Conservation (phyloP, 768 basidiomycete genomes). For the Xerocomus brunneocitrinus region DNA sequence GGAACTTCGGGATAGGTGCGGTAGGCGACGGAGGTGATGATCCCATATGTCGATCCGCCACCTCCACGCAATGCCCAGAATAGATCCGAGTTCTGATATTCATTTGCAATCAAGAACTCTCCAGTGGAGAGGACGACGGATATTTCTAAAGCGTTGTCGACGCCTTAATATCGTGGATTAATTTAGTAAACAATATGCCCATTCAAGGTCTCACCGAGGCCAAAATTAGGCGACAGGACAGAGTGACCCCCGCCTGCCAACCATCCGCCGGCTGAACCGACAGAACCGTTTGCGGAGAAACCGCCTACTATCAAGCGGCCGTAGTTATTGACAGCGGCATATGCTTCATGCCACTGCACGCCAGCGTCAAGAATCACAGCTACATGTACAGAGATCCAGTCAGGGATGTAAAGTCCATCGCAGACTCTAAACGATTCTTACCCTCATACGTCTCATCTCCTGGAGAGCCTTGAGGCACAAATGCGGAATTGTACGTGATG, state of each 20-base stretch:
- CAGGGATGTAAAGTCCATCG: not conserved
- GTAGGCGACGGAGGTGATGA: conserved; percentile 47
- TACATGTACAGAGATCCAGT: conserved; percentile 17
- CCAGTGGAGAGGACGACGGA: conserved; percentile 43
- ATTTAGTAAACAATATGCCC: not conserved
- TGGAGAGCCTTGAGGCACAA: conserved; percentile 32
- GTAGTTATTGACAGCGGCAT: conserved; percentile 36
- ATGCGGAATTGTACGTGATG: conserved; percentile 31
- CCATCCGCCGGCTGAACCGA: conserved; percentile 51
- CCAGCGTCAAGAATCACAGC: conserved; percentile 39
- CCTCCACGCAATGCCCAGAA: conserved; percentile 55
- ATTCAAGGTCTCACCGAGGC: conserved; percentile 34
- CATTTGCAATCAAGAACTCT: conserved; percentile 36
- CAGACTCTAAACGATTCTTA: not conserved
- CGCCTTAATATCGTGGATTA: conserved; percentile 29
- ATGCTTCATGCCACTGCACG: conserved; percentile 46
- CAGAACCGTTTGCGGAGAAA: conserved; percentile 34
- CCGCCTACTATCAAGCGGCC: conserved; percentile 46
- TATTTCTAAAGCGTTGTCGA: conserved; percentile 48
- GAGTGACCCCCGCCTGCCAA: conserved; percentile 48
- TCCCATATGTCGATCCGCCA: conserved; percentile 47
- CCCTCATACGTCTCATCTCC: conserved; percentile 18
- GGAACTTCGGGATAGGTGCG: conserved; percentile 16
- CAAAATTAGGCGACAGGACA: conserved; percentile 35
- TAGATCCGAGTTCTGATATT: conserved; percentile 40